A percentile compares a stretch with the other conserved stretches of the same genome.
phyloP scores from a whole-genome alignment of 495 filamentous ascomycete species.

The Mytilinidion resinicola region DNA sequence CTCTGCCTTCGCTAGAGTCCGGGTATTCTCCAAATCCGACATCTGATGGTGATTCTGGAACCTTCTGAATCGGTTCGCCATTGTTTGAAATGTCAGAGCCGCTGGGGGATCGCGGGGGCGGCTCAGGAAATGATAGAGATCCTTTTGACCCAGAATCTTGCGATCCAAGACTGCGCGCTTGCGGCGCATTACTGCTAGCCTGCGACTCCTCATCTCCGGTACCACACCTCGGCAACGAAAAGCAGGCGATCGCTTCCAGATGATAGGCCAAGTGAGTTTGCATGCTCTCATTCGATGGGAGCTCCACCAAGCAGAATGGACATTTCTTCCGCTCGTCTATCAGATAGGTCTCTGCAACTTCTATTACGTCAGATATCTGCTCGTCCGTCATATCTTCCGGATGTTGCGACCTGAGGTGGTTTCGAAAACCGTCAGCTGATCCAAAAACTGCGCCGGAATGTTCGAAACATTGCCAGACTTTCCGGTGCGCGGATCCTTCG shows the following conservation, averaged over 20 bases:
- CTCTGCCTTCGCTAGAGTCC: too few relatives aligned
- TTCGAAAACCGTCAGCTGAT: neutral
- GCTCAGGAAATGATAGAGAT: too few relatives aligned
- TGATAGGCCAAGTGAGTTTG: neutral
- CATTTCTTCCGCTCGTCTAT: neutral
- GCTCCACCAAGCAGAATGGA: neutral
- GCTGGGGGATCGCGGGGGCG: too few relatives aligned
- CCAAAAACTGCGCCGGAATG: neutral
- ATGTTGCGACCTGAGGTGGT: neutral
- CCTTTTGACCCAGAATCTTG: too few relatives aligned
- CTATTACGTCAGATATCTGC: neutral
- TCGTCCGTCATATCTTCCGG: neutral
- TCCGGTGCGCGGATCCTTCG: neutral
- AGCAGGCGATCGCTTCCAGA: neutral
- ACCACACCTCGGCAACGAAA: too few relatives aligned
- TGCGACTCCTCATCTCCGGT: too few relatives aligned
- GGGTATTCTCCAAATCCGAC: too few relatives aligned
- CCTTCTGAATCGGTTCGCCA: too few relatives aligned
- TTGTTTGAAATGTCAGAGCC: too few relatives aligned
- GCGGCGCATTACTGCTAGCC: too few relatives aligned
- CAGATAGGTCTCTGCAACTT: neutral
- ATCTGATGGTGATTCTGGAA: too few relatives aligned
- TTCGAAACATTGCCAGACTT: neutral
- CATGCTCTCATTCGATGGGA: neutral
- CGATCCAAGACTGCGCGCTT: too few relatives aligned